Base-by-base conservation (phyloP, 2,329 filamentous ascomycete genomes). In the Venturia nashicola region DNA sequence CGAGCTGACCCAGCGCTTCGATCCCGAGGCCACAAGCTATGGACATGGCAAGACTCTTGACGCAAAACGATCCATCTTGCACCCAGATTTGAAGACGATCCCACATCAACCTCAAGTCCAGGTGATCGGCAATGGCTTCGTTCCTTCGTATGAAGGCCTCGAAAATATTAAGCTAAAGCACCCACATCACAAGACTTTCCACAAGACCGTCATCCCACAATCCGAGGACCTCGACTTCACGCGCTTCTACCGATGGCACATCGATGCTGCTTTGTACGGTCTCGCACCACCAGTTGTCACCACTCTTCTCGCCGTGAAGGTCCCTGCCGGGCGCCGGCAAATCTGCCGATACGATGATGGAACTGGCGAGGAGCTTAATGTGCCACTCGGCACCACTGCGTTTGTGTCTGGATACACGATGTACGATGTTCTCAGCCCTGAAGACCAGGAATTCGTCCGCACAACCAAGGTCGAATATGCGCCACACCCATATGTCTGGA, bases 401-500 rank as follows among this genome's bases (percentile, higher is more conserved):
- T 92, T 92, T 68, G 86, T 85, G 2, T 87, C 82, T 27, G 86
- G 87, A 1, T 86, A 89, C 72, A 79, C 80, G 44, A 90, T 89
- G 84, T 91, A 85, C 73, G 82, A 89, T 60, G 71, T 81, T 14
- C 79, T 93, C 11, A 86, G 82, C 16, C 78, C 83, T 0, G 80
- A 81, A 54, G 87, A 91, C 69, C 83, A 89, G 72, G 79, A 81
- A 55, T 89, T 91, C 68, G 88, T 80, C 1, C 81, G 85, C 61
- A 83, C 79, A 5, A 87, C 86, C 23, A 83, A 79, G 65, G 82
- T 90, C 57, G 87, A 91, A 74, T 92, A 92, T 71, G 88, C 88
- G 0, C 81, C 89, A 2, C 89, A 92, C 69, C 89, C 89, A 5
- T 92, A 92, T 73, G 84, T 92, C 66, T 93, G 89, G 89, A 92